phyloP scores from a whole-genome alignment of 2,329 filamentous ascomycete genomes.

The Penicillium sp. region DNA sequence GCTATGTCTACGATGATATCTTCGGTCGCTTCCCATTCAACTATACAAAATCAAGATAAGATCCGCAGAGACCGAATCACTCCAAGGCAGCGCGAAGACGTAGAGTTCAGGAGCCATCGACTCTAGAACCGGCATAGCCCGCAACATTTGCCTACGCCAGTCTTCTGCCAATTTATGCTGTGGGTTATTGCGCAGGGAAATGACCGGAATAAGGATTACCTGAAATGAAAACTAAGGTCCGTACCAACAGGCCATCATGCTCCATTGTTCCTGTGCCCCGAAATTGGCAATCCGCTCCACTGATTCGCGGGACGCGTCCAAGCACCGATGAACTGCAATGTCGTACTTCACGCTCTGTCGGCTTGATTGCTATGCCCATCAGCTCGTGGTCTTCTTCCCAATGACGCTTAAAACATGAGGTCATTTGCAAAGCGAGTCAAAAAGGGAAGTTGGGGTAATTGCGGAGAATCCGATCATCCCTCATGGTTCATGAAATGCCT shows the following conservation, averaged over 20 bases:
- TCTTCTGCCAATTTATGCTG: conserved; percentile 4
- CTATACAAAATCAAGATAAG: conserved; percentile 14
- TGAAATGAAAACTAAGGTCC: conserved; percentile 38
- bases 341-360: conserved; percentile 23
- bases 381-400: neutral
- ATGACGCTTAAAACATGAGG: conserved; percentile 1
- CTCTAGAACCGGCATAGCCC: conserved; percentile 20
- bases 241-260: conserved; percentile 34
- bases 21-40: conserved; percentile 19
- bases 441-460: neutral
- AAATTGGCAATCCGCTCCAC: conserved; percentile 30
- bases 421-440: neutral
- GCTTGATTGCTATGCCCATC: neutral
- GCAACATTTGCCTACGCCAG: conserved; percentile 20
- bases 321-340: conserved; percentile 25
- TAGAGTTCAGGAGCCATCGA: conserved; percentile 22
- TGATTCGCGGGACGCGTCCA: conserved; percentile 30
- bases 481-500: too few relatives aligned
- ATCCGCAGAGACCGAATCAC: conserved; percentile 18
- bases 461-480: neutral
- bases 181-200: conserved; percentile 17
- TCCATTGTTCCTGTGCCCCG: conserved; percentile 26
- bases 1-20: conserved; percentile 26
- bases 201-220: conserved; percentile 30
- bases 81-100: conserved; percentile 16